phyloP scores from a whole-genome alignment of 345 rosid genomes.

The Lumnitzera racemosa region DNA sequence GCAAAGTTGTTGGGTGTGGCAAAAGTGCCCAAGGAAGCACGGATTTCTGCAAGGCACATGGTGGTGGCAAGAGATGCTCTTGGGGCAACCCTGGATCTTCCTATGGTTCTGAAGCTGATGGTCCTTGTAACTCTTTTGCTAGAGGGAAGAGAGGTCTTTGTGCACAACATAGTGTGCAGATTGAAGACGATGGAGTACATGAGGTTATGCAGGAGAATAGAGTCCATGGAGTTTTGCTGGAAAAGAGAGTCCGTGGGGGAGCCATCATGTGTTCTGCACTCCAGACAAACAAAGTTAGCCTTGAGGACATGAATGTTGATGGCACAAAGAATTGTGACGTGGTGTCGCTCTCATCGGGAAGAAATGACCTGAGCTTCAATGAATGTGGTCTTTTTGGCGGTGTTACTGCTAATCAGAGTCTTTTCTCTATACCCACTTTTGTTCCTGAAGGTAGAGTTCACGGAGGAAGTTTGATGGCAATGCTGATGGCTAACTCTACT shows the following conservation, averaged over 20 bases:
- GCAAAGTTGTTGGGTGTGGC: slow-evolving; percentile 75
- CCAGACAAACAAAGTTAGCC: slow-evolving; percentile 36
- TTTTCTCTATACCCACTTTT: slow-evolving; percentile 18
- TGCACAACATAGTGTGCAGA: slow-evolving; percentile 45
- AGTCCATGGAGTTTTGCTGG: slow-evolving; percentile 73
- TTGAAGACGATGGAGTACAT: too few relatives aligned
- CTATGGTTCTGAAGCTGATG: slow-evolving; percentile 38
- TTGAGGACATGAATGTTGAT: slow-evolving; percentile 58
- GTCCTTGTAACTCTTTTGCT: slow-evolving; percentile 81
- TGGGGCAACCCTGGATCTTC: slow-evolving; percentile 91
- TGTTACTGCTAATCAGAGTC: slow-evolving; percentile 15
- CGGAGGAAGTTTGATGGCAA: slow-evolving; percentile 87
- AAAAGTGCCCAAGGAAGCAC: slow-evolving; percentile 99
- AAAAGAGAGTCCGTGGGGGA: slow-evolving; percentile 87
- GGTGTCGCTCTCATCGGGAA: slow-evolving; percentile 19
- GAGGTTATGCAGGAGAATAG: slow-evolving; percentile 74
- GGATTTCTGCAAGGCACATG: slow-evolving; percentile 93
- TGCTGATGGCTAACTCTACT: slow-evolving; percentile 47
- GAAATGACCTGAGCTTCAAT: slow-evolving; percentile 25
- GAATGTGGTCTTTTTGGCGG: slow-evolving; percentile 22
- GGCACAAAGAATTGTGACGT: slow-evolving; percentile 19
- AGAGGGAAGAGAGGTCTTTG: slow-evolving; percentile 90
- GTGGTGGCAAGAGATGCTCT: slow-evolving; percentile 91
- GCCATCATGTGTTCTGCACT: slow-evolving; percentile 41
- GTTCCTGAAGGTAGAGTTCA: slow-evolving; percentile 93